Percentiles rank a stretch among this genome's conserved stretches.
Conservation (phyloP, 2,329 filamentous ascomycete species). For the Domatiomyces globalis region DNA sequence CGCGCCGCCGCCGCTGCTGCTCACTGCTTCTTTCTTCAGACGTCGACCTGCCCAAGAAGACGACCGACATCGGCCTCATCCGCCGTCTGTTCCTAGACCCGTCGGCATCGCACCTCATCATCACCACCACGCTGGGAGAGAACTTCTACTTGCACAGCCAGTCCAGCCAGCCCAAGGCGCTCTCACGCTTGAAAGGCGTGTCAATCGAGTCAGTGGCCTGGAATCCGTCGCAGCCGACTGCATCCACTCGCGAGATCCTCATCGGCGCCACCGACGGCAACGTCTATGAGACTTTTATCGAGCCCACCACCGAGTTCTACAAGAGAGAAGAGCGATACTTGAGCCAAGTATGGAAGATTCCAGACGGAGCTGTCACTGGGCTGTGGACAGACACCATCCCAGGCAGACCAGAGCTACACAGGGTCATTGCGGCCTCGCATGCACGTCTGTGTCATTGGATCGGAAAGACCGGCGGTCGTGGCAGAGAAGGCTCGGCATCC, state of each 20-base stretch:
- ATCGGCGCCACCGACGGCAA: slow-evolving; percentile 86
- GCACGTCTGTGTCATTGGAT: slow-evolving; percentile 66
- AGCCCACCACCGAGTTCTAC: slow-evolving; percentile 89
- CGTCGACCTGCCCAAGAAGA: slow-evolving; percentile 90
- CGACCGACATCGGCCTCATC: slow-evolving; percentile 81
- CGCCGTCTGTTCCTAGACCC: slow-evolving; percentile 95
- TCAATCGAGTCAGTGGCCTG: slow-evolving; percentile 81
- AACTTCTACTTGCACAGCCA: slow-evolving; percentile 98
- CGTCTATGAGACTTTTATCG: slow-evolving; percentile 88
- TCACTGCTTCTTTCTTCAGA: slow-evolving; percentile 39
- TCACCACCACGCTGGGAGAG: slow-evolving; percentile 81
- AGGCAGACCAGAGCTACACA: slow-evolving; percentile 55
- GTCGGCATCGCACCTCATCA: slow-evolving; percentile 82
- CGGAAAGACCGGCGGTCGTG: slow-evolving; percentile 59
- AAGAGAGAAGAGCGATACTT: slow-evolving; percentile 86
- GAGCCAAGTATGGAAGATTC: slow-evolving; percentile 66
- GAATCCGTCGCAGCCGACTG: slow-evolving; percentile 85
- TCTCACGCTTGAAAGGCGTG: slow-evolving; percentile 73
- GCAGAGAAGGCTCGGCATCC: slow-evolving; percentile 64
- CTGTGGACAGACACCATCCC: slow-evolving; percentile 66
- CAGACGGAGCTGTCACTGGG: slow-evolving; percentile 71
- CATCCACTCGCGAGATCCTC: slow-evolving; percentile 86
- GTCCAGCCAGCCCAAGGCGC: slow-evolving; percentile 68
- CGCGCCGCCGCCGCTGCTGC: not conserved
- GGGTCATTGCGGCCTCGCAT: slow-evolving; percentile 68